A percentile compares a stretch with the other conserved stretches of the same genome.
phyloP scores from a whole-genome alignment of 306 rosid species.

The Phaseolus lunatus region DNA sequence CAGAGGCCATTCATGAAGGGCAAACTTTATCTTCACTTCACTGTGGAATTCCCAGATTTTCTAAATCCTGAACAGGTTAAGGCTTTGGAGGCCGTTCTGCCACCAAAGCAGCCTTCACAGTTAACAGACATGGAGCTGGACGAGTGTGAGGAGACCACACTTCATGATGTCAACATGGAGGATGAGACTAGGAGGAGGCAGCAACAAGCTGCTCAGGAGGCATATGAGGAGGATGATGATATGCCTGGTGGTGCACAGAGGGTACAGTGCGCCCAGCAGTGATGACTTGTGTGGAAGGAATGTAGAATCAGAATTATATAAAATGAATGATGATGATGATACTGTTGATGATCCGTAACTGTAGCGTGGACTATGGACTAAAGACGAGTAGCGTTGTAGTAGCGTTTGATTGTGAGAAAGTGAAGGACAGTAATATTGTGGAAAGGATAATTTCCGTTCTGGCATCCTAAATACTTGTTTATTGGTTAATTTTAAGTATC shows the following conservation, averaged over 20 bases:
- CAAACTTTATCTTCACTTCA: slow-evolving; percentile 86
- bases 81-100: slow-evolving; percentile 73
- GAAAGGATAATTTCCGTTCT: slow-evolving; percentile 38
- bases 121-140: slow-evolving; percentile 90
- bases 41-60: slow-evolving; percentile 83
- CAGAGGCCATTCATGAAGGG: slow-evolving; percentile 97
- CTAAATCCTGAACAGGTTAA: slow-evolving; percentile 66
- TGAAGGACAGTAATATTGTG: slow-evolving; percentile 25
- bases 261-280: slow-evolving; percentile 97
- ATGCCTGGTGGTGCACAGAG: slow-evolving; percentile 95
- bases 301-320: slow-evolving; percentile 13
- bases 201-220: slow-evolving; percentile 75
- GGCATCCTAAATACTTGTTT: slow-evolving; percentile 21
- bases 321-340: neutral
- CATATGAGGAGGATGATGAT: slow-evolving; percentile 83
- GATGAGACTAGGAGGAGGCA: slow-evolving; percentile 86
- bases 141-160: slow-evolving; percentile 93
- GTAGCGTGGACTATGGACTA: slow-evolving; percentile 22
- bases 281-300: neutral
- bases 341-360: slow-evolving; percentile 28
- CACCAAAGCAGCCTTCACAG: slow-evolving; percentile 61
- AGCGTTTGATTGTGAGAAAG: neutral
- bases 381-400: neutral
- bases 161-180: slow-evolving; percentile 85
- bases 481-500: neutral